Conservation (phyloP, 257 asterid genomes). For the Prunella vulgaris region DNA sequence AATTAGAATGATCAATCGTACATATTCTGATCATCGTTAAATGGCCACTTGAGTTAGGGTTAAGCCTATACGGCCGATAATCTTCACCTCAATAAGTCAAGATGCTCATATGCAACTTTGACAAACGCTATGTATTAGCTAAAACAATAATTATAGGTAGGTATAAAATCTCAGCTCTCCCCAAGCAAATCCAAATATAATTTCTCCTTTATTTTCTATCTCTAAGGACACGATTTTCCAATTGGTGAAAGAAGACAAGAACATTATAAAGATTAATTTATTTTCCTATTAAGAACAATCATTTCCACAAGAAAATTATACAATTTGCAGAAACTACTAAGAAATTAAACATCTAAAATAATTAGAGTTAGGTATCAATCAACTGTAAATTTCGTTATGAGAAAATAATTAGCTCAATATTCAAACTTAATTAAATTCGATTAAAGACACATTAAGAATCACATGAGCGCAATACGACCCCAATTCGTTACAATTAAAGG, state of each 20-base stretch:
- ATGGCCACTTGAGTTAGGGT: too few relatives aligned
- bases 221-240: neutral
- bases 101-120: neutral
- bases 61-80: too few relatives aligned
- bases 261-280: neutral
- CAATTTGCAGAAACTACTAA: neutral
- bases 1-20: too few relatives aligned
- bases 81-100: neutral
- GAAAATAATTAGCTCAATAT: neutral
- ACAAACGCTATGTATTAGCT: neutral
- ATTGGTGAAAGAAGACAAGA: neutral
- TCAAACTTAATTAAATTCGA: constrained; percentile 4
- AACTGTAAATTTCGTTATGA: neutral
- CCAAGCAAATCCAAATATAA: neutral
- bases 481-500: neutral
- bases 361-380: neutral
- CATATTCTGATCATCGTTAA: too few relatives aligned
- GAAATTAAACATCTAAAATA: neutral
- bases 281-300: neutral
- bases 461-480: constrained; percentile 1
- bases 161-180: neutral
- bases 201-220: neutral
- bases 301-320: neutral
- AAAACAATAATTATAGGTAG: neutral
- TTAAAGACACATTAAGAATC: neutral